A percentile compares a stretch with the other conserved stretches of the same genome.
phyloP scores from a whole-genome alignment of 1,284 basidiomycete genomes.

The Hymenochaete sp. region DNA sequence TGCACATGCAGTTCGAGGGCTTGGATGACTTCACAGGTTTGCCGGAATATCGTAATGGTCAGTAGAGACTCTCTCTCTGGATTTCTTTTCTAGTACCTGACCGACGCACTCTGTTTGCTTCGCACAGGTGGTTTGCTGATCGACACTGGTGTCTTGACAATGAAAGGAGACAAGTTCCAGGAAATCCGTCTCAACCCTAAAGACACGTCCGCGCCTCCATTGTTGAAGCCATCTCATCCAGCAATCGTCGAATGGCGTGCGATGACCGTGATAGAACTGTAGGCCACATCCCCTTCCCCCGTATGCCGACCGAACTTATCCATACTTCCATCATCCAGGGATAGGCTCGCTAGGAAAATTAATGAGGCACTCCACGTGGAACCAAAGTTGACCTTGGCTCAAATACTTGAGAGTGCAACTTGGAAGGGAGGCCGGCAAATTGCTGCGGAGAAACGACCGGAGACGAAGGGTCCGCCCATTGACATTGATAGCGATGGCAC shows the following conservation, averaged over 20 bases:
- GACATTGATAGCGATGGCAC: conserved; percentile 82
- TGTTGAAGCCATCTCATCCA: conserved; percentile 67
- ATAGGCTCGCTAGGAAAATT: conserved; percentile 70
- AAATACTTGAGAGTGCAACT: conserved; percentile 88
- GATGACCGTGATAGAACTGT: conserved; percentile 88
- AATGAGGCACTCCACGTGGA: conserved; percentile 48
- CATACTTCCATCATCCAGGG: too few species aligned
- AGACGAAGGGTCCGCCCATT: conserved; percentile 78
- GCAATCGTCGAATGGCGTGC: conserved; percentile 95
- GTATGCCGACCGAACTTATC: conserved; percentile 9
- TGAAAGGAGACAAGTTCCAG: conserved; percentile 44
- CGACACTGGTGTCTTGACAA: conserved; percentile 70
- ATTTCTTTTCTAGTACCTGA: neutral
- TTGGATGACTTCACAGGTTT: conserved; percentile 75
- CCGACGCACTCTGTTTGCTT: neutral
- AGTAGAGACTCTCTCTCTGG: conserved; percentile 2
- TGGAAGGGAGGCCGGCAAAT: conserved; percentile 95
- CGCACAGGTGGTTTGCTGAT: conserved; percentile 73
- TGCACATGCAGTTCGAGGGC: conserved; percentile 72
- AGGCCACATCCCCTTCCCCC: conserved; percentile 26
- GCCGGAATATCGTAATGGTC: conserved; percentile 86
- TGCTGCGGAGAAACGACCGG: conserved; percentile 67
- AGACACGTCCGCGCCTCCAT: conserved; percentile 46
- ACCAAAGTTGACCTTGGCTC: conserved; percentile 60
- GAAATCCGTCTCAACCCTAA: conserved; percentile 34